A percentile compares a stretch with the other conserved stretches of the same genome.
Conservation (phyloP, 768 basidiomycete genomes). For the Pisolithus tinctorius region DNA sequence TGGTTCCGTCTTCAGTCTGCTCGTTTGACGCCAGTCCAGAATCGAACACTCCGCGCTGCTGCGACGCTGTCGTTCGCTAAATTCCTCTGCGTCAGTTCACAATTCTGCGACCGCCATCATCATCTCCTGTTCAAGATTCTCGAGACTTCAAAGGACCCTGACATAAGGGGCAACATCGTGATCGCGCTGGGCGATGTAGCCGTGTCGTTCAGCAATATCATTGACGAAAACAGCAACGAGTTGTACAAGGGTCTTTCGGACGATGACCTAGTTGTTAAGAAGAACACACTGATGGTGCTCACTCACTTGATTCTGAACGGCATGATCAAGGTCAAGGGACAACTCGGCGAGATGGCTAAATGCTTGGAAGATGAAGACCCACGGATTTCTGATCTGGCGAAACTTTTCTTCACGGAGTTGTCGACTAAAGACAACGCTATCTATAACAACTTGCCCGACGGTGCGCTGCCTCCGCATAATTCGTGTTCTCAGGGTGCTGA, state of each 20-base stretch:
- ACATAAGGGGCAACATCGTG: constrained; percentile 92
- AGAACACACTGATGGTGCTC: constrained; percentile 98
- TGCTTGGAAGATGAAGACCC: constrained; percentile 89
- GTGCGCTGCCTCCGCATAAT: constrained; percentile 32
- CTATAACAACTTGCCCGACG: constrained; percentile 97
- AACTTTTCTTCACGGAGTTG: constrained; percentile 93
- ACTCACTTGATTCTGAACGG: constrained; percentile 96
- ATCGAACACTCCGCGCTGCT: constrained; percentile 76
- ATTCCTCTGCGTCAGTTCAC: constrained; percentile 90
- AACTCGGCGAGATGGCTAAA: constrained; percentile 99
- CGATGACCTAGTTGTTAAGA: constrained; percentile 84
- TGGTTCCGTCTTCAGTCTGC: neutral
- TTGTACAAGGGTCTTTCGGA: constrained; percentile 93
- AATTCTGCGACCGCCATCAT: constrained; percentile 90
- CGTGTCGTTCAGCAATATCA: constrained; percentile 94
- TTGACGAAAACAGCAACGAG: constrained; percentile 95
- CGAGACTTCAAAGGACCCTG: constrained; percentile 84
- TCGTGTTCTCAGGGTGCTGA: constrained; percentile 1
- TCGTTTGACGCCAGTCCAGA: constrained; percentile 41
- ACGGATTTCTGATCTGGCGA: constrained; percentile 89
- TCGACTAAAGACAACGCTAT: constrained; percentile 98
- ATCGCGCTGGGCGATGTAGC: constrained; percentile 98
- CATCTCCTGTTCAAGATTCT: constrained; percentile 88
- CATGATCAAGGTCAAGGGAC: constrained; percentile 99
- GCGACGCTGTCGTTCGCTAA: constrained; percentile 90